Base-by-base conservation (phyloP, 257 asterid genomes). In the Rehmannia glutinosa region DNA sequence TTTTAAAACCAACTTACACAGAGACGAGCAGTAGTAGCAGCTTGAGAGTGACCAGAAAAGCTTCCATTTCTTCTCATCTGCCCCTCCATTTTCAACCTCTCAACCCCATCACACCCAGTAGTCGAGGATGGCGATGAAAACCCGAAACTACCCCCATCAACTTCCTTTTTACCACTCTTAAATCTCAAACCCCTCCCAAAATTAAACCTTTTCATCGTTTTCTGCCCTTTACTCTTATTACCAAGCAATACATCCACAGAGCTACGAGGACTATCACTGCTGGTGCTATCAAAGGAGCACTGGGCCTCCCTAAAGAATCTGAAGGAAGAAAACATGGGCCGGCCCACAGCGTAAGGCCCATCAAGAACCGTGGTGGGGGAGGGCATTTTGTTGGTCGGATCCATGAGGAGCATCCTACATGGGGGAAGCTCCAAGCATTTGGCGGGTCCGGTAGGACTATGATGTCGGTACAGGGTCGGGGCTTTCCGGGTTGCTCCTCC, bases 401-500 rank as follows among this genome's bases (percentile, higher is more conserved):
- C 82, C 20, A 54, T 51, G 24, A 49, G 55, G 8, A 46, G 62
- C 42, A 81, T 64, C 1, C 79, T 47, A 33, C 77, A 78, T 6
- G 97, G 96, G 1, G 97, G 97, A 3, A 74, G 89, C 33, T 87
- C 89, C 62, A 86, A 72, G 74, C 54, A 54, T 45, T 64, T 83
- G 33, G 81, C 32, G 74, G 72, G 30, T 20, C 55, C 60, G 60
- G 74, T 15, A 77, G 55, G 38, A 82, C 25, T 64, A 84, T 76
- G 64, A 88, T 73, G 49, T 76, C 65, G 62, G 95, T 81, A 75
- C 89, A 88, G 25, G 83, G 95, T 47, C 87, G 73, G 47, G 96
- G 96, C 72, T 84, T 87, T 0, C 96, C 97, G 13, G 97, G 97
- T 50, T 81, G 70, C 66, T 86, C 90, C 72, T 91, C 97, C 97